These are phyloP conservation scores for Artemisia tridentata DNA, from an alignment of 129 eudicot genomes.

Conservation along the genomic window DNA sequence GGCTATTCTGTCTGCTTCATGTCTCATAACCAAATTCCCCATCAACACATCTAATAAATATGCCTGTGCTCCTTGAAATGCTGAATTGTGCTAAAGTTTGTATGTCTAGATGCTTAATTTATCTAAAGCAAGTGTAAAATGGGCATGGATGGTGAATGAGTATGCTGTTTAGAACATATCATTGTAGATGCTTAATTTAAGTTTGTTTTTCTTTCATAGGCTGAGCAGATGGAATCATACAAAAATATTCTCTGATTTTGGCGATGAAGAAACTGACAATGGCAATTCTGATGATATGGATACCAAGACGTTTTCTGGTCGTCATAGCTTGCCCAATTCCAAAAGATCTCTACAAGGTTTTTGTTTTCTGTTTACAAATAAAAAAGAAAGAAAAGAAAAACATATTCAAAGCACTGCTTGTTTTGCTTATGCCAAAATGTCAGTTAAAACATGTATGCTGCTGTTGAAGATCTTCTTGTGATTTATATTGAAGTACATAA, in stretches of 20 bases:
- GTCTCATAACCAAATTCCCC: not conserved
- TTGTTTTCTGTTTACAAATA: no score
- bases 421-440: no score
- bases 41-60: not conserved
- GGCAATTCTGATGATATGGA: constrained; percentile 56
- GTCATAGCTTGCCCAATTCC: constrained; percentile 40
- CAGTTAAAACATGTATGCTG: no score
- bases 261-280: constrained; percentile 57
- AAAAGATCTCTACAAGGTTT: constrained; percentile 56
- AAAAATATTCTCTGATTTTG: constrained; percentile 80
- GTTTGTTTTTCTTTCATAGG: constrained; percentile 42
- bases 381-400: no score
- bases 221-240: constrained; percentile 96
- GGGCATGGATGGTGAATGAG: not conserved
- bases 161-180: not conserved
- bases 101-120: not conserved
- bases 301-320: constrained; percentile 42
- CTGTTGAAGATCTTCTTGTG: no score
- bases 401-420: no score
- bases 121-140: not conserved
- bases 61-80: no score
- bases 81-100: no score
- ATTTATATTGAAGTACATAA: not conserved
- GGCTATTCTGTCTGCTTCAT: not conserved
- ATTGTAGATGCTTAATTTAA: no score